Evolutionary conservation across 208 protist genomes (phyloP).

Genomic region (Trichomonas tenax): DNA sequence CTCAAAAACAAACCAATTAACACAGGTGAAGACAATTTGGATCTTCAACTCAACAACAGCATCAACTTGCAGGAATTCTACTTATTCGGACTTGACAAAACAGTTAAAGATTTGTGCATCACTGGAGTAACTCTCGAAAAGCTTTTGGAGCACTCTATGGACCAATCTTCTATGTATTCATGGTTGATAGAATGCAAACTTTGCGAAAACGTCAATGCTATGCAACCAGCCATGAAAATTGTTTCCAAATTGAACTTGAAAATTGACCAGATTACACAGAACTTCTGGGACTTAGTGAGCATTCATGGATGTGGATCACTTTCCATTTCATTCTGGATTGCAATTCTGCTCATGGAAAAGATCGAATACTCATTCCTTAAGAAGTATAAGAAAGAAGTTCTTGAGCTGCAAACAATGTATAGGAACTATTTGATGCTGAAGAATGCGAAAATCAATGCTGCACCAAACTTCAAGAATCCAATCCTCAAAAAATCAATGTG

Average conservation of each 20-base stretch:
- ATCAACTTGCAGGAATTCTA: background rate
- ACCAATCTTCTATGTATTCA: background rate
- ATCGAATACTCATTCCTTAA: background rate
- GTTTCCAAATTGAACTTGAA: background rate
- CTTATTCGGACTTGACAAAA: background rate
- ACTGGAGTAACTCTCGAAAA: background rate
- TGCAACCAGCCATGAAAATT: background rate
- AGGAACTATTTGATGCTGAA: background rate
- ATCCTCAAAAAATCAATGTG: background rate
- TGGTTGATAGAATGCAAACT: background rate
- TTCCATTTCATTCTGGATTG: background rate
- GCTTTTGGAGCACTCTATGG: background rate
- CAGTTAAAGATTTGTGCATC: background rate
- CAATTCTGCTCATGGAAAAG: background rate
- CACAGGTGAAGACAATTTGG: background rate
- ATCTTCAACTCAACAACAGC: background rate
- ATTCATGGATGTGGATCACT: background rate
- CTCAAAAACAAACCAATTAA: background rate
- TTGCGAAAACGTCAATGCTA: background rate
- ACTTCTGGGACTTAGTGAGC: background rate
- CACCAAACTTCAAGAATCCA: background rate
- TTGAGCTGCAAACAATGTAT: background rate
- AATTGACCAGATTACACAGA: background rate
- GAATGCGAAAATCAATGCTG: background rate
- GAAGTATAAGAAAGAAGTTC: background rate